Conservation (phyloP, 306 rosid species). For the Castanospermum australe region DNA sequence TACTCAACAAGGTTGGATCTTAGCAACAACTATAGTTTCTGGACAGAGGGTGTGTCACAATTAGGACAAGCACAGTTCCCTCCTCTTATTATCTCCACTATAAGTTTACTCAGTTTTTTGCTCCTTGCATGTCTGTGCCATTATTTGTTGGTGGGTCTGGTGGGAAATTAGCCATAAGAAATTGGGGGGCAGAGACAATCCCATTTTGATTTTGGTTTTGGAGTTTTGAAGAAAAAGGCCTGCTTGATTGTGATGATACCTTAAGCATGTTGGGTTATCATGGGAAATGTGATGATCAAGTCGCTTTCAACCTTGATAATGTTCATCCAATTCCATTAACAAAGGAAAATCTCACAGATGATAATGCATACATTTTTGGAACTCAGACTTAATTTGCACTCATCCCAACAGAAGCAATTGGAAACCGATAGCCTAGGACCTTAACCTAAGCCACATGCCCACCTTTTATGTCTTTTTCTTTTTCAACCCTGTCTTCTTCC, state of each 20-base stretch:
- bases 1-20: slow-evolving; percentile 24
- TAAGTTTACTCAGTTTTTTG: slow-evolving; percentile 10
- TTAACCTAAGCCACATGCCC: slow-evolving; percentile 34
- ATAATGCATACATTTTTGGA: slow-evolving; percentile 18
- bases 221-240: slow-evolving; percentile 11
- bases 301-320: slow-evolving; percentile 24
- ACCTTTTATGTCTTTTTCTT: slow-evolving; percentile 4
- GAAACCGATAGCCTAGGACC: slow-evolving; percentile 17
- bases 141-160: slow-evolving; percentile 41
- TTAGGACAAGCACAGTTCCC: slow-evolving; percentile 31
- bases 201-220: slow-evolving; percentile 25
- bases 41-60: slow-evolving; percentile 24
- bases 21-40: not conserved
- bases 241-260: not conserved
- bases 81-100: slow-evolving; percentile 27
- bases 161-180: not conserved
- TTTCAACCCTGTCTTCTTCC: not conserved
- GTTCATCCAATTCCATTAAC: not conserved
- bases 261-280: not conserved
- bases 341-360: not conserved
- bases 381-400: not conserved
- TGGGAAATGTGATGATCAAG: slow-evolving; percentile 8
- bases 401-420: slow-evolving; percentile 5
- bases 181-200: slow-evolving; percentile 36
- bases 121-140: slow-evolving; percentile 28